Evolutionary conservation across 2,329 filamentous ascomycete genomes (phyloP).

Genomic region (Claviceps citrina): DNA sequence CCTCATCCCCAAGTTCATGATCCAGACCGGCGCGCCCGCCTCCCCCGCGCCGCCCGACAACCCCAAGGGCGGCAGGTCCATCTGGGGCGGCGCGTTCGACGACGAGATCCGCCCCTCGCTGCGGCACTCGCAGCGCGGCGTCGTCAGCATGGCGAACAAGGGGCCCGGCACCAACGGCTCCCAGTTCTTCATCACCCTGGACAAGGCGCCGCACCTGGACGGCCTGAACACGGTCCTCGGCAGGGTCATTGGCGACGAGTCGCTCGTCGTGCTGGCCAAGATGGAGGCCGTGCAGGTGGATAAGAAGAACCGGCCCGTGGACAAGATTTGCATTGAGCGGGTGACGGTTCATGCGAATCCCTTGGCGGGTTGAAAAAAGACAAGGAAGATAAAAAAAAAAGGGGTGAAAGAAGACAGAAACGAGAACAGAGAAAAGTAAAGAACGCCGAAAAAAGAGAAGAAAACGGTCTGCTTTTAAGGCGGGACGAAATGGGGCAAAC

Average conservation of each 20-base stretch:
- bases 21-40: constrained; percentile 55
- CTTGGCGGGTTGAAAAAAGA: constrained; percentile 36
- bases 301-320: constrained; percentile 60
- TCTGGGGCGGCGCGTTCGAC: constrained; percentile 60
- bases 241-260: constrained; percentile 51
- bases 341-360: constrained; percentile 71
- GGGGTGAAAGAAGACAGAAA: no score
- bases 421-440: no score
- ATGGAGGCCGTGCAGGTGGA: constrained; percentile 61
- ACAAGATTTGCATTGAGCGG: constrained; percentile 48
- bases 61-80: constrained; percentile 54
- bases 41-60: constrained; percentile 37
- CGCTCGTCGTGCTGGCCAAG: constrained; percentile 48
- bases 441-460: no score
- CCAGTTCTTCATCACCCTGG: constrained; percentile 71
- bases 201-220: constrained; percentile 65
- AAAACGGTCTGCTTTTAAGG: no score
- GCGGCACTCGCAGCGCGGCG: constrained; percentile 51
- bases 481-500: no score
- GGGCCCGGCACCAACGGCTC: constrained; percentile 58
- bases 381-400: not conserved
- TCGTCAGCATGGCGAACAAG: constrained; percentile 68
- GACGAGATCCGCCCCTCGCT: constrained; percentile 65
- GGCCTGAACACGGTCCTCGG: constrained; percentile 77
- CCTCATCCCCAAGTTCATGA: constrained; percentile 67